phyloP scores from a whole-genome alignment of 257 asterid species.

The Lycium ferocissimum region DNA sequence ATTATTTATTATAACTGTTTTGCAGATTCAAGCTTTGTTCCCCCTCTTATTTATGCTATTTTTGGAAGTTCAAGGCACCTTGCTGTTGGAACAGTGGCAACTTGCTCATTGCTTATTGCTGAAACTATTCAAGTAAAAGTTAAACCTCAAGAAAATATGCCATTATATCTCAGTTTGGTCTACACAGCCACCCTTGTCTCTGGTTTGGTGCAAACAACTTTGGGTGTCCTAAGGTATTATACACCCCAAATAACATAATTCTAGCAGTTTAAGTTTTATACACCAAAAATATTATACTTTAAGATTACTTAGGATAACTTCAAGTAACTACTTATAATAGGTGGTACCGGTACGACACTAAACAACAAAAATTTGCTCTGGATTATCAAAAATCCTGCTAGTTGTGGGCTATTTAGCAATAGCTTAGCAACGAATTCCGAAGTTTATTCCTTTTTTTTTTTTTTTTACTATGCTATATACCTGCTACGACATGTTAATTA shows the following conservation, averaged over 20 bases:
- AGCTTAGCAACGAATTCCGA: too few relatives aligned
- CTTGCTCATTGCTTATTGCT: conserved; percentile 70
- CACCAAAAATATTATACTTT: too few relatives aligned
- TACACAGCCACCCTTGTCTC: conserved; percentile 70
- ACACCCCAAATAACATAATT: too few relatives aligned
- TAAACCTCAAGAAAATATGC: conserved; percentile 35
- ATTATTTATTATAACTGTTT: too few relatives aligned
- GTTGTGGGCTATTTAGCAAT: too few relatives aligned
- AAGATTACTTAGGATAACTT: neutral
- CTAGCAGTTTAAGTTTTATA: neutral
- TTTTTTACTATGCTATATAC: too few relatives aligned
- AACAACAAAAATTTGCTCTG: too few relatives aligned
- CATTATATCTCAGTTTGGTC: conserved; percentile 59
- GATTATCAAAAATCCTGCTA: too few relatives aligned
- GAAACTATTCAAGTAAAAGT: conserved; percentile 54
- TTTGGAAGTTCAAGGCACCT: conserved; percentile 82
- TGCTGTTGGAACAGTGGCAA: conserved; percentile 93
- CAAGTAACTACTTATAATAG: neutral
- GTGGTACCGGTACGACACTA: neutral
- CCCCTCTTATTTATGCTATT: conserved; percentile 69
- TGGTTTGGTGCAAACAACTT: conserved; percentile 58
- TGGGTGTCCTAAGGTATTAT: conserved; percentile 70
- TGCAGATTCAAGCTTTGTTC: conserved; percentile 86
- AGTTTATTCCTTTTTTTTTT: too few relatives aligned
- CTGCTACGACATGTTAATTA: neutral